phyloP scores from a whole-genome alignment of 163 green algal species.

The Chlorella variabilis region DNA sequence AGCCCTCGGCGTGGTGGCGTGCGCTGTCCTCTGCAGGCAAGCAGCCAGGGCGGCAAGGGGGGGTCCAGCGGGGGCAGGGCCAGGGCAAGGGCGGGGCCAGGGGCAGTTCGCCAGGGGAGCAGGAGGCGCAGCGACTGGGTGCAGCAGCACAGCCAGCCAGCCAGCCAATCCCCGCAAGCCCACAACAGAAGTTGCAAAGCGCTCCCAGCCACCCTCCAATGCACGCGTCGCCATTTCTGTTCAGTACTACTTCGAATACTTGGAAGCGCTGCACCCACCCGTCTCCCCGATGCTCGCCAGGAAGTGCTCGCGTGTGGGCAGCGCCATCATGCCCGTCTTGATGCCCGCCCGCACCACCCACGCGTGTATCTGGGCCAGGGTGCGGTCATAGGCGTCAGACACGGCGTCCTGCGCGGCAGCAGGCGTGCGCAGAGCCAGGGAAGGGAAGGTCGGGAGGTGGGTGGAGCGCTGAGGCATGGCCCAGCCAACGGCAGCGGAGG shows the following conservation, averaged over 20 bases:
- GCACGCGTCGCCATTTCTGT: too few species aligned
- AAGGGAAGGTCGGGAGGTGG: too few species aligned
- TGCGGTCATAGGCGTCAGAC: slow-evolving; percentile 52
- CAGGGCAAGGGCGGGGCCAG: background rate
- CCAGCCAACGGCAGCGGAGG: too few species aligned
- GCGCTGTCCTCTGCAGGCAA: slow-evolving; percentile 38
- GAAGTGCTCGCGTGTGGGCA: slow-evolving; percentile 69
- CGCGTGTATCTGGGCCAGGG: slow-evolving; percentile 66
- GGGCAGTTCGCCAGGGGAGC: too few species aligned
- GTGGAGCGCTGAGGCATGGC: too few species aligned
- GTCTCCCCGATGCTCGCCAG: slow-evolving; percentile 64
- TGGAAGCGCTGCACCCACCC: slow-evolving; percentile 33
- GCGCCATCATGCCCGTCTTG: slow-evolving; percentile 72
- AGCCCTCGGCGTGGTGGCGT: slow-evolving; percentile 34
- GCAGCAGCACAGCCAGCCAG: background rate
- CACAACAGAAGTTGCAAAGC: background rate
- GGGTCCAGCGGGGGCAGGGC: background rate
- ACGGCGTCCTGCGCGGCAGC: slow-evolving; percentile 3
- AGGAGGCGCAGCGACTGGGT: too few species aligned
- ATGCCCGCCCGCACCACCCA: slow-evolving; percentile 76
- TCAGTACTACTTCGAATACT: too few species aligned
- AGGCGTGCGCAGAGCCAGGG: background rate
- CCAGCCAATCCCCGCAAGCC: background rate
- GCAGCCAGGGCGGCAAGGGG: background rate
- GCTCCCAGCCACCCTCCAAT: background rate